Percentiles rank a stretch among this genome's conserved stretches.
Conservation (phyloP, 2,329 filamentous ascomycete genomes). For the Corinectria fuckeliana region DNA sequence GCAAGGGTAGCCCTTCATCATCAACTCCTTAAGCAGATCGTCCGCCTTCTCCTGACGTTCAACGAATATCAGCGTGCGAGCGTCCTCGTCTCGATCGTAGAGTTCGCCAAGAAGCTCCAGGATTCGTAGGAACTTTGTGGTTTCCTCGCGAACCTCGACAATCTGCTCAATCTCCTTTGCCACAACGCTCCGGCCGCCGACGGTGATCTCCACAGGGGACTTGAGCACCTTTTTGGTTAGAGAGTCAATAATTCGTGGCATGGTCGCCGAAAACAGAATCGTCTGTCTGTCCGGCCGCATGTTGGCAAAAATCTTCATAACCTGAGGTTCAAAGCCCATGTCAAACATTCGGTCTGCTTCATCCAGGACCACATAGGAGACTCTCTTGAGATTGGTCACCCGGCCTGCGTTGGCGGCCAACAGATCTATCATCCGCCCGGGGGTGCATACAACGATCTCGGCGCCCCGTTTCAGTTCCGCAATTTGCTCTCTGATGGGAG, state of each 20-base stretch:
- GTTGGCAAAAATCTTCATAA: slow-evolving; percentile 94
- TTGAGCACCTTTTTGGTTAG: slow-evolving; percentile 87
- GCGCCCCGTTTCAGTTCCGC: slow-evolving; percentile 94
- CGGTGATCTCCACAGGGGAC: slow-evolving; percentile 87
- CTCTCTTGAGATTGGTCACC: slow-evolving; percentile 86
- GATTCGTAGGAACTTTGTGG: slow-evolving; percentile 81
- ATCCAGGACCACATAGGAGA: slow-evolving; percentile 94
- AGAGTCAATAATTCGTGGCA: slow-evolving; percentile 91
- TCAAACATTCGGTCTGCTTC: slow-evolving; percentile 99
- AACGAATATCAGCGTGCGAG: slow-evolving; percentile 88
- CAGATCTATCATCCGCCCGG: slow-evolving; percentile 94
- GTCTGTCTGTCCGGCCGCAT: slow-evolving; percentile 92
- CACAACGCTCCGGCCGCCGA: slow-evolving; percentile 86
- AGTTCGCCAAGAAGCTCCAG: slow-evolving; percentile 87
- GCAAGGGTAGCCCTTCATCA: slow-evolving; percentile 86
- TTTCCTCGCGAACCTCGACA: slow-evolving; percentile 85
- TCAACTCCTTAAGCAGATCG: slow-evolving; percentile 76
- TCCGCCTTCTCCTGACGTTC: slow-evolving; percentile 92
- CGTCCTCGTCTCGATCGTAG: slow-evolving; percentile 87
- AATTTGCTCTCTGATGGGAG: slow-evolving; percentile 97
- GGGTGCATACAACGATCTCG: slow-evolving; percentile 94
- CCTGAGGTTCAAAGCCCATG: slow-evolving; percentile 98
- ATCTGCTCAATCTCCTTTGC: slow-evolving; percentile 93
- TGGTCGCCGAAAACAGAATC: slow-evolving; percentile 94
- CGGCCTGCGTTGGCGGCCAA: slow-evolving; percentile 92